phyloP scores from a whole-genome alignment of 257 asterid species.

The Solanum pinnatisectum region DNA sequence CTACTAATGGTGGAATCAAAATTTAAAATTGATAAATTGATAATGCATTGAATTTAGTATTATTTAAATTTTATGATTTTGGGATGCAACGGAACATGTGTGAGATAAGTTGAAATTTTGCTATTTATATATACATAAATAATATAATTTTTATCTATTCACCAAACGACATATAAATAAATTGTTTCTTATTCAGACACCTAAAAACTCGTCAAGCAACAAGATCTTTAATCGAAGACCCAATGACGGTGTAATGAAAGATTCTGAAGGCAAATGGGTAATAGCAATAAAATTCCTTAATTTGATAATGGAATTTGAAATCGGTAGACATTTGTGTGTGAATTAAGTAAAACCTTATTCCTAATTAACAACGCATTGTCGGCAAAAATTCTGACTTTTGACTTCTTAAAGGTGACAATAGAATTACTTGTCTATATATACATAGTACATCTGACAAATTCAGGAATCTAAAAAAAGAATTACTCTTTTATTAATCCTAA shows the following conservation, averaged over 20 bases:
- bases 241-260: background rate
- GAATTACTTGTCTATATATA: background rate
- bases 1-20: too few relatives aligned
- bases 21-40: too few relatives aligned
- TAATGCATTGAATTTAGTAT: too few relatives aligned
- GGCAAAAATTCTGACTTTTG: background rate
- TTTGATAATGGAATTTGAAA: background rate
- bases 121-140: too few relatives aligned
- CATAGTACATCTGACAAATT: background rate
- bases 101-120: too few relatives aligned
- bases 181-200: fast-evolving
- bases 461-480: background rate
- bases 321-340: background rate
- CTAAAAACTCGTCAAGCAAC: background rate
- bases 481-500: background rate
- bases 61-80: too few relatives aligned
- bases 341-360: background rate
- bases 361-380: background rate
- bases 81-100: too few relatives aligned
- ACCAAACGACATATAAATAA: too few relatives aligned
- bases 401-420: background rate
- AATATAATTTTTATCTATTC: too few relatives aligned
- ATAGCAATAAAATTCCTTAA: background rate
- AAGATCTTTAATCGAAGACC: background rate
- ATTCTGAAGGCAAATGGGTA: background rate